Base-by-base conservation (phyloP, 192 early-diverging fungal genomes). In the Linnemannia zychae region DNA sequence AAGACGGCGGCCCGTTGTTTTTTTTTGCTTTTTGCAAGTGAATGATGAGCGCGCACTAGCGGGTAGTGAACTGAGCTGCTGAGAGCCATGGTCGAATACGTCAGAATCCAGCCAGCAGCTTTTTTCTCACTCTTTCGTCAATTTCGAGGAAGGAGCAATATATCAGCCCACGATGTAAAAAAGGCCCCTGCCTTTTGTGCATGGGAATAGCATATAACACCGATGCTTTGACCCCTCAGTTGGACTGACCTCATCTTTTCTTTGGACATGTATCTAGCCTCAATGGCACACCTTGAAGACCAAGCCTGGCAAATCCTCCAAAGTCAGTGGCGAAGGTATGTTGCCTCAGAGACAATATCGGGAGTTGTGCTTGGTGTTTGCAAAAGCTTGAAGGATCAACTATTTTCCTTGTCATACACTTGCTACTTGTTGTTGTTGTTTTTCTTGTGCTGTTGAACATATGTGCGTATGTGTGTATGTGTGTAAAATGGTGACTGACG, bases 281-380 rank as follows among this genome's bases (percentile, higher is more conserved):
- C 80, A 74, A 81, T 90, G 89, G 88, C 83, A 84, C 81, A 50
- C 76, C 13, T 72, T 90, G 13, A 57, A 22, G 16, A 40, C 78
- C 6, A 31, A 60, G 4, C 83, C 83, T 4, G 83, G 74, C n/a
- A 79, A 79, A 77, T 71, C 72, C 7, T 37, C 68, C 1, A 79
- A 79, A 9, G 60, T 85, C 47, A 79, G 74, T 7, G 83, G 83
- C 33, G 83, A 85, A 73, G 83, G 83, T 84, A 84, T 28, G 49
- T n/a, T 15, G n/a, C n/a, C 4, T 20, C 13, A 0, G 4, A 18
- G n/a, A 20, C 2, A 15, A 49, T 57, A 20, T 5, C 11, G 20
- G 52, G 34, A 18, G 11, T 17, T 34, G 7, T 7, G 2, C 18
- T 47, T 72, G 40, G 48, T 47, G 52, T 15, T 63, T 60, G 24